Percentiles rank a stretch among this genome's conserved stretches.
Conservation (phyloP, 2,329 filamentous ascomycete species). For the Curvularia lunata region DNA sequence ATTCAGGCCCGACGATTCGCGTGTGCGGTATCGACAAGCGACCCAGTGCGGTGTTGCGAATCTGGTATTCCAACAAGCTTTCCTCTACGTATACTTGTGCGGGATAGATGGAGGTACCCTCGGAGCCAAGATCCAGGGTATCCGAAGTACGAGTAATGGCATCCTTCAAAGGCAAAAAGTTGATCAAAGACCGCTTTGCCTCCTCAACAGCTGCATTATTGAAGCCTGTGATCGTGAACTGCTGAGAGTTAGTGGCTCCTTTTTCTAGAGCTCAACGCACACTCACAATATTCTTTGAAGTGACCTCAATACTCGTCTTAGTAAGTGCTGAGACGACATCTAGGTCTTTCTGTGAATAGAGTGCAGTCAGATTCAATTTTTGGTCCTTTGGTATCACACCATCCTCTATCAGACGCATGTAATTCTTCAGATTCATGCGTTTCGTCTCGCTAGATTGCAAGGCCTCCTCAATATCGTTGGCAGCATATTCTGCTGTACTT, state of each 20-base stretch:
- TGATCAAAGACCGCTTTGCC: conserved; percentile 38
- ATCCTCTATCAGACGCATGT: conserved; percentile 25
- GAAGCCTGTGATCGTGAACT: conserved; percentile 42
- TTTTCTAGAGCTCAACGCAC: background rate
- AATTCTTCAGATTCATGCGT: conserved; percentile 31
- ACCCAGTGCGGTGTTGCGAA: conserved; percentile 29
- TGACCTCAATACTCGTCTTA: conserved; percentile 29
- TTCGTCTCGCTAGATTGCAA: conserved; percentile 25
- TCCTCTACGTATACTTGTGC: conserved; percentile 26
- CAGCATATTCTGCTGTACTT: conserved; percentile 44
- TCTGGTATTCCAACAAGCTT: conserved; percentile 29
- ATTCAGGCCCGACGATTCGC: conserved; percentile 5
- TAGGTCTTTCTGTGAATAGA: conserved; percentile 27
- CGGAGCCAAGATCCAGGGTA: conserved; percentile 22
- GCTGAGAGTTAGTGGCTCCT: conserved; percentile 6
- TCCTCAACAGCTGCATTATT: conserved; percentile 31
- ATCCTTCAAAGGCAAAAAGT: conserved; percentile 34
- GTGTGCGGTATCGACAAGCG: conserved; percentile 35
- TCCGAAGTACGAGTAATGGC: conserved; percentile 25
- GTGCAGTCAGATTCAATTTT: conserved; percentile 9
- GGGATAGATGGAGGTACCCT: conserved; percentile 23
- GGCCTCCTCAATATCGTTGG: conserved; percentile 41
- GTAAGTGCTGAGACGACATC: conserved; percentile 32
- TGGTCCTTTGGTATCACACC: conserved; percentile 6
- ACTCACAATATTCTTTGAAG: conserved; percentile 28